Conservation (phyloP, 495 filamentous ascomycete genomes). For the Penicillium antarcticum region DNA sequence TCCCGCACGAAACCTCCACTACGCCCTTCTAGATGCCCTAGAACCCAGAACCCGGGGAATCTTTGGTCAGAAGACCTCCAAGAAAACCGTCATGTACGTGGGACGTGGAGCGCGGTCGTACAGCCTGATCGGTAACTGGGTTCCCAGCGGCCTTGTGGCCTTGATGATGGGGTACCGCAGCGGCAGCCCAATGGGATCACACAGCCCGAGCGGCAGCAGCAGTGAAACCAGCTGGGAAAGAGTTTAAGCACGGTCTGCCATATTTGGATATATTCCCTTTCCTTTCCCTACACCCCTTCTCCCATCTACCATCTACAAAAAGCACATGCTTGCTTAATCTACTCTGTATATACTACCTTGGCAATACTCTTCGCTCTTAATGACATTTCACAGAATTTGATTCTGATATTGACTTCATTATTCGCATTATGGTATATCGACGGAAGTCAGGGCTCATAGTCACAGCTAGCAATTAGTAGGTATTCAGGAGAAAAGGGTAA, state of each 20-base stretch:
- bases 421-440: slow-evolving; percentile 2
- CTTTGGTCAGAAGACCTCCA: slow-evolving; percentile 36
- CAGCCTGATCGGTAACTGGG: slow-evolving; percentile 79
- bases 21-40: slow-evolving; percentile 82
- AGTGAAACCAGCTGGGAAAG: slow-evolving; percentile 42
- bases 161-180: slow-evolving; percentile 83
- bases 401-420: slow-evolving; percentile 9
- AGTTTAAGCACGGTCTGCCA: slow-evolving; percentile 13
- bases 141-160: slow-evolving; percentile 71
- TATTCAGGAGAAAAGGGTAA: too few relatives aligned
- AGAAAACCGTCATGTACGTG: slow-evolving; percentile 60
- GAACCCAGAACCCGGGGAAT: slow-evolving; percentile 44
- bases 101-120: slow-evolving; percentile 81
- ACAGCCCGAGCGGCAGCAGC: slow-evolving; percentile 30
- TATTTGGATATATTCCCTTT: neutral
- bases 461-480: neutral
- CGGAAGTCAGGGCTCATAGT: neutral
- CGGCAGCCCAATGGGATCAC: slow-evolving; percentile 19
- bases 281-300: neutral
- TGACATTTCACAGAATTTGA: neutral
- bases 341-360: slow-evolving; percentile 11
- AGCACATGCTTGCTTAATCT: slow-evolving; percentile 3
- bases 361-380: slow-evolving; percentile 25
- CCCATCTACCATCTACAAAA: neutral
- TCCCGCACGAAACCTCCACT: slow-evolving; percentile 70